Evolutionary conservation across 2,329 filamentous ascomycete genomes (phyloP).

Genomic region (Pseudogymnoascus sp.): DNA sequence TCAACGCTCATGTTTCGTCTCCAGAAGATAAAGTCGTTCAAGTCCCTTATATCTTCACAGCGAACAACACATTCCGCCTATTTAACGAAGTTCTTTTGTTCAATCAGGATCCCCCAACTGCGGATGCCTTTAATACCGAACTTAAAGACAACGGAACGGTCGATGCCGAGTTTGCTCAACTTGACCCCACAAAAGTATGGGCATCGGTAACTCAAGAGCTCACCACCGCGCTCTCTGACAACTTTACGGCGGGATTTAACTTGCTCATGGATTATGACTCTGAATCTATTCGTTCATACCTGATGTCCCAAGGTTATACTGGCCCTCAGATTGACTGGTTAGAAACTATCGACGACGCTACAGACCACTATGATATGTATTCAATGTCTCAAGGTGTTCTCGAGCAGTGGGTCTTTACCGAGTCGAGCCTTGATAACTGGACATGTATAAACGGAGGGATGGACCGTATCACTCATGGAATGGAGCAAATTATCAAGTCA

Average conservation of each 20-base stretch:
- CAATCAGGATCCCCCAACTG: constrained; percentile 20
- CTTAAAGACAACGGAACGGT: background rate
- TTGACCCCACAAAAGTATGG: constrained; percentile 7
- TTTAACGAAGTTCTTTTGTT: constrained; percentile 18
- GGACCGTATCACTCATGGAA: constrained; percentile 24
- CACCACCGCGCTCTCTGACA: background rate
- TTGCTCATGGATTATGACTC: constrained; percentile 13
- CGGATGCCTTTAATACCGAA: constrained; percentile 5
- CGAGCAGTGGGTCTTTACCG: constrained; percentile 29
- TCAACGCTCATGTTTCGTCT: background rate
- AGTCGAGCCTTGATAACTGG: constrained; percentile 19
- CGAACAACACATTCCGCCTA: constrained; percentile 9
- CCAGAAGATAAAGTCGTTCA: background rate
- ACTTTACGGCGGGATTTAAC: background rate
- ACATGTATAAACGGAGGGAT: constrained; percentile 31
- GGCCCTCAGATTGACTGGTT: constrained; percentile 16
- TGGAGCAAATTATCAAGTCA: constrained; percentile 18
- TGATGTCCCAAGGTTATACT: background rate
- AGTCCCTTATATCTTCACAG: constrained; percentile 12
- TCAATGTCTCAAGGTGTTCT: constrained; percentile 30
- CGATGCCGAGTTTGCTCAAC: background rate
- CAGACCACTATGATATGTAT: constrained; percentile 31
- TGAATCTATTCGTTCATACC: constrained; percentile 14
- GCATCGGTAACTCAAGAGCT: background rate
- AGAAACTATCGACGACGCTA: constrained; percentile 22